Conservation (phyloP, 1,284 basidiomycete genomes). For the Bjerkandera adusta region DNA sequence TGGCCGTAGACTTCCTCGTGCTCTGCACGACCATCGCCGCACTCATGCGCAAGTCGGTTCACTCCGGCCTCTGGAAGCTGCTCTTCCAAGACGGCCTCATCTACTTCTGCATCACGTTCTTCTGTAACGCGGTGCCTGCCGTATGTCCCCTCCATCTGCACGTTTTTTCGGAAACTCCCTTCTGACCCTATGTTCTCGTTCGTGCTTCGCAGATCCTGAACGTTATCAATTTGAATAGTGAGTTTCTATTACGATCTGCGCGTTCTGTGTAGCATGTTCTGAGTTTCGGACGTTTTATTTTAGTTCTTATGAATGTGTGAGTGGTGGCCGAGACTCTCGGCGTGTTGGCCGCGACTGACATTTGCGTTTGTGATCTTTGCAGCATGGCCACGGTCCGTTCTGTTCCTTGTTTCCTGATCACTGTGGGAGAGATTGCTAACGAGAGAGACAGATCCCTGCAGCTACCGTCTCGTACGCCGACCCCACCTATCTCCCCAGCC, state of each 20-base stretch:
- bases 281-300: not conserved
- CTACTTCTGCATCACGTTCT: conserved; percentile 62
- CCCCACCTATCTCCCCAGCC: not conserved
- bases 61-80: conserved; percentile 57
- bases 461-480: conserved; percentile 62
- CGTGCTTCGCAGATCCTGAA: conserved; percentile 42
- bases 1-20: conserved; percentile 65
- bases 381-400: conserved; percentile 31
- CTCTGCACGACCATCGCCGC: conserved; percentile 52
- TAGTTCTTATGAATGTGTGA: conserved; percentile 68
- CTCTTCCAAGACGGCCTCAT: conserved; percentile 71
- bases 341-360: not conserved
- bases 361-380: not conserved
- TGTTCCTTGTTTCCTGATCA: conserved; percentile 31
- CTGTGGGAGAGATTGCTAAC: too few relatives aligned
- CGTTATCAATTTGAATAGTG: conserved; percentile 58
- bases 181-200: conserved; percentile 1
- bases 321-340: conserved; percentile 21
- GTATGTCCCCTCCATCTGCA: conserved; percentile 35
- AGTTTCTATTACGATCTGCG: conserved; percentile 29
- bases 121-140: conserved; percentile 64
- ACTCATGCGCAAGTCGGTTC: conserved; percentile 47
- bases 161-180: conserved; percentile 7
- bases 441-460: conserved; percentile 64
- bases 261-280: conserved; percentile 1